A percentile compares a stretch with the other conserved stretches of the same genome.
Evolutionary conservation across 2,329 filamentous ascomycete genomes (phyloP).

Genomic region (Byssothecium circinans): DNA sequence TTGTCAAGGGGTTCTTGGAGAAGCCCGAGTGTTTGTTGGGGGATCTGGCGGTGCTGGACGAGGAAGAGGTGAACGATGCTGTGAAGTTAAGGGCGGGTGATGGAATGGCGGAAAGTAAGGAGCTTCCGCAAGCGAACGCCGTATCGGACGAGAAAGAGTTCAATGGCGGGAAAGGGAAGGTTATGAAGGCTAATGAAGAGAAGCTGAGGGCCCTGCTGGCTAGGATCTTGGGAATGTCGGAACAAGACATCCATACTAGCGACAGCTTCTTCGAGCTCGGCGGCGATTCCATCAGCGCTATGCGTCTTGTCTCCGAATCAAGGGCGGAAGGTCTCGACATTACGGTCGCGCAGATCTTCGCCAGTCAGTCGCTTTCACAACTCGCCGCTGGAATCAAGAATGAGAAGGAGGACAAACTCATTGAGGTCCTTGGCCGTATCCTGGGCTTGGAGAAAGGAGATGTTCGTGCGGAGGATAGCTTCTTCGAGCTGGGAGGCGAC

Average conservation of each 20-base stretch:
- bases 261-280: slow-evolving; percentile 52
- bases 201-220: slow-evolving; percentile 28
- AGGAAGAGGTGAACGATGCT: slow-evolving; percentile 33
- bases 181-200: slow-evolving; percentile 26
- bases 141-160: slow-evolving; percentile 2
- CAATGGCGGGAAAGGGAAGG: not conserved
- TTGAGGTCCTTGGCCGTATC: slow-evolving; percentile 30
- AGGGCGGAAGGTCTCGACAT: slow-evolving; percentile 41
- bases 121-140: slow-evolving; percentile 15
- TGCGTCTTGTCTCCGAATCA: slow-evolving; percentile 47
- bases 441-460: slow-evolving; percentile 31
- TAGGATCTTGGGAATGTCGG: slow-evolving; percentile 31
- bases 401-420: slow-evolving; percentile 34
- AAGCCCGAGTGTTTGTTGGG: slow-evolving; percentile 36
- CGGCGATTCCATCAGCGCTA: slow-evolving; percentile 51
- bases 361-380: slow-evolving; percentile 49
- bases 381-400: slow-evolving; percentile 54
- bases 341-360: slow-evolving; percentile 50
- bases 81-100: slow-evolving; percentile 25
- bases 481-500: slow-evolving; percentile 52
- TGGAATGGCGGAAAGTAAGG: slow-evolving; percentile 25
- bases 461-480: slow-evolving; percentile 46
- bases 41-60: slow-evolving; percentile 31
- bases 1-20: slow-evolving; percentile 55
- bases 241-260: slow-evolving; percentile 38